Percentiles rank a stretch among this genome's conserved stretches.
These are phyloP conservation scores for Chalara sp. DNA, from an alignment of 2,329 filamentous ascomycete genomes.

Conservation along the genomic window DNA sequence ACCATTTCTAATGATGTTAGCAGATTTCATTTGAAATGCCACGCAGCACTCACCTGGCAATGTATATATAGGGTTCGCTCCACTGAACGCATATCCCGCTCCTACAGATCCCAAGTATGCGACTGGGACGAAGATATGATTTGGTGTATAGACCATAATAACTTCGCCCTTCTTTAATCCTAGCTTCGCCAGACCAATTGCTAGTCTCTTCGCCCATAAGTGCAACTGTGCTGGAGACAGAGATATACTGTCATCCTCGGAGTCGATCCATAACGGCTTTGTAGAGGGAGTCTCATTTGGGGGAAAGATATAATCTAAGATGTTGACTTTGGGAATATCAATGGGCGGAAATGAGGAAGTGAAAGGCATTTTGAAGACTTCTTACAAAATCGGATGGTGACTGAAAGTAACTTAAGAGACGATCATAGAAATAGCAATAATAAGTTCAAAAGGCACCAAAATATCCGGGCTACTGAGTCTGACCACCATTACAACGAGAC, in stretches of 20 bases:
- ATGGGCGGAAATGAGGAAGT: slow-evolving; percentile 12
- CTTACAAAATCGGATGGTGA: neutral
- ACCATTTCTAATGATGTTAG: slow-evolving; percentile 34
- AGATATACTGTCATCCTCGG: slow-evolving; percentile 34
- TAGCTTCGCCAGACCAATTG: slow-evolving; percentile 38
- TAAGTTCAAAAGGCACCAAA: too few species aligned
- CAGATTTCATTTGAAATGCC: slow-evolving; percentile 3
- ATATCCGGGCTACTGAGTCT: neutral
- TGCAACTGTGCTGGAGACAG: slow-evolving; percentile 42
- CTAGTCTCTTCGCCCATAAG: slow-evolving; percentile 45
- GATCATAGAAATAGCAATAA: too few species aligned
- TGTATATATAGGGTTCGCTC: slow-evolving; percentile 46
- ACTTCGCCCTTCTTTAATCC: slow-evolving; percentile 42
- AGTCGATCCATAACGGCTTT: slow-evolving; percentile 47
- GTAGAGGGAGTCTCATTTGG: slow-evolving; percentile 33
- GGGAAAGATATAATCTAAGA: slow-evolving; percentile 25
- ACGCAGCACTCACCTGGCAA: slow-evolving; percentile 31
- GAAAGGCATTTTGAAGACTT: slow-evolving; percentile 16
- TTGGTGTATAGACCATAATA: slow-evolving; percentile 46
- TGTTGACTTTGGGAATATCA: slow-evolving; percentile 15
- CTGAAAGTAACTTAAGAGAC: neutral
- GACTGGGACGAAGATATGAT: slow-evolving; percentile 48
- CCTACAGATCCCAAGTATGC: slow-evolving; percentile 48
- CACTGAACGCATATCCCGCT: slow-evolving; percentile 45
- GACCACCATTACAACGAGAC: neutral